Percentiles rank a stretch among this genome's conserved stretches.
Conservation (phyloP, 2,329 filamentous ascomycete species). For the Coleophoma crateriformis region DNA sequence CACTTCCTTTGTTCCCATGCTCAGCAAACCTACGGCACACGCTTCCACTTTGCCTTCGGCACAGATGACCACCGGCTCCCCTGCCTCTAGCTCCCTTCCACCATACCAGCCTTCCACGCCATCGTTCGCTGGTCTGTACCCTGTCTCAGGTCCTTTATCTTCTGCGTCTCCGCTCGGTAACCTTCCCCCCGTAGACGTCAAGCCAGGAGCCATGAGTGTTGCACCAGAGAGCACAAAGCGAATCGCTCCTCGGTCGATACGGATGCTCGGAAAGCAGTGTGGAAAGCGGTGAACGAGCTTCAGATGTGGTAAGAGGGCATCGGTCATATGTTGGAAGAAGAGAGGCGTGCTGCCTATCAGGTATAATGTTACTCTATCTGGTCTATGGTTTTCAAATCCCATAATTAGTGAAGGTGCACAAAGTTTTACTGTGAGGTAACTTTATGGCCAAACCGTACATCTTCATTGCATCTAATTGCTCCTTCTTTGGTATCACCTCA, state of each 20-base stretch:
- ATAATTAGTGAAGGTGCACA: not conserved
- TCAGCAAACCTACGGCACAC: conserved; percentile 80
- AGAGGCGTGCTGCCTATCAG: conserved; percentile 71
- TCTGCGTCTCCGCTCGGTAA: conserved; percentile 49
- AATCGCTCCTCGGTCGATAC: conserved; percentile 93
- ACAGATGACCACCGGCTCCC: conserved; percentile 80
- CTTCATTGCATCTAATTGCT: conserved; percentile 84
- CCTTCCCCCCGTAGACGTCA: conserved; percentile 78
- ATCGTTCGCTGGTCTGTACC: conserved; percentile 13
- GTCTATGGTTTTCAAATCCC: conserved; percentile 36
- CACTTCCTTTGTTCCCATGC: conserved; percentile 82
- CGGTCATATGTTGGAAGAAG: conserved; percentile 80
- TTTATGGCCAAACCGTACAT: conserved; percentile 41
- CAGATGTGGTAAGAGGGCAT: conserved; percentile 80
- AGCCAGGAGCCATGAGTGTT: conserved; percentile 90
- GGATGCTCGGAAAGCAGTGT: conserved; percentile 72
- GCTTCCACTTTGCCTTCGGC: conserved; percentile 93
- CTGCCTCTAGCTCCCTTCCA: conserved; percentile 68
- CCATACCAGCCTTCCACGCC: conserved; percentile 38
- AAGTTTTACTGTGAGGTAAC: not conserved
- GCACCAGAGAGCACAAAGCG: conserved; percentile 93
- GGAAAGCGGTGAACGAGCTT: conserved; percentile 88
- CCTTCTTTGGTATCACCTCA: conserved; percentile 91
- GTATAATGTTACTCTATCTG: conserved; percentile 86
- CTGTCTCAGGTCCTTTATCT: conserved; percentile 24